Percentiles rank a stretch among this genome's conserved stretches.
These are phyloP conservation scores for Huntiella moniliformis DNA, from an alignment of 2,329 filamentous ascomycete genomes.

Conservation along the genomic window DNA sequence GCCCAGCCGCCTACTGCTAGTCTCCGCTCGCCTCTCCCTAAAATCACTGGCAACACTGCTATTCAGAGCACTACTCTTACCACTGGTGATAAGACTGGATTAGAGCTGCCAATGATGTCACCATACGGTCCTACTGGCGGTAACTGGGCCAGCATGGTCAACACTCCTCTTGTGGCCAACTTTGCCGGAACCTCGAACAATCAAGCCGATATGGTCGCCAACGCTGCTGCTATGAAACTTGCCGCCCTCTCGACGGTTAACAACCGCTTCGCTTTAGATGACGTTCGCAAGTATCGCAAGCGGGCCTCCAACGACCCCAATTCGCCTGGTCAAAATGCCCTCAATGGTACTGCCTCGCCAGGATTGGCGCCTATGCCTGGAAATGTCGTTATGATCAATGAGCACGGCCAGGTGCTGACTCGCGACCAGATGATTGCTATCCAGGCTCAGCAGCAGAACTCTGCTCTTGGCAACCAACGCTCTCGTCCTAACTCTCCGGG, in stretches of 20 bases:
- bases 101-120: conserved; percentile 70
- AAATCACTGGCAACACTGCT: conserved; percentile 45
- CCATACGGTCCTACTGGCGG: conserved; percentile 58
- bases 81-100: conserved; percentile 39
- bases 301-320: conserved; percentile 67
- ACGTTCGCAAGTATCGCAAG: conserved; percentile 89
- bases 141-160: conserved; percentile 97
- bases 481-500: conserved; percentile 84
- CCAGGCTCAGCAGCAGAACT: conserved; percentile 45
- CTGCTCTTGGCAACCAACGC: conserved; percentile 45
- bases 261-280: conserved; percentile 90
- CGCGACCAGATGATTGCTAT: conserved; percentile 70
- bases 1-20: conserved; percentile 58
- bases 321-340: conserved; percentile 26
- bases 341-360: conserved; percentile 22
- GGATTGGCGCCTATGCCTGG: conserved; percentile 42
- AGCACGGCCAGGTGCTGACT: conserved; percentile 72
- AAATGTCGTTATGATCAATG: conserved; percentile 86
- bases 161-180: conserved; percentile 83
- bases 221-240: conserved; percentile 96
- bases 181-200: conserved; percentile 41
- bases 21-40: conserved; percentile 57
- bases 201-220: conserved; percentile 95
- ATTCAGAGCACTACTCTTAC: conserved; percentile 52
- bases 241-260: conserved; percentile 94